Percentiles rank a stretch among this genome's conserved stretches.
phyloP scores from a whole-genome alignment of 2,329 filamentous ascomycete genomes.

The Exserohilum rostratum region DNA sequence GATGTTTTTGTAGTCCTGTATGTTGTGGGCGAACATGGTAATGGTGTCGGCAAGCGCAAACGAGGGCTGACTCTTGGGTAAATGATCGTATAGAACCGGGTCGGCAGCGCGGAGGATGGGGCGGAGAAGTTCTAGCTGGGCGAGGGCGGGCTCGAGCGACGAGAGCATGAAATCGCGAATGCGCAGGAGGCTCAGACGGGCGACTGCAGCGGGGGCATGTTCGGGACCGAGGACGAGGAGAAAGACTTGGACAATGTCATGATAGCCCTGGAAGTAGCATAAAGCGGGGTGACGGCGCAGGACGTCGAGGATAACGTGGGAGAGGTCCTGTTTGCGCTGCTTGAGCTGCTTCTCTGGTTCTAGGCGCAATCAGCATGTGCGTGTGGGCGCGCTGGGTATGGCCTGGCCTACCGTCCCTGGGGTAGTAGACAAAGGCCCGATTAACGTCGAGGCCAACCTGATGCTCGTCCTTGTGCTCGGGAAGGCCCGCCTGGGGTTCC shows the following conservation, averaged over 20 bases:
- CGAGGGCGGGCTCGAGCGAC: constrained; percentile 76
- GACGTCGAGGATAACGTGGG: constrained; percentile 77
- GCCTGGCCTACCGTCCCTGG: constrained; percentile 65
- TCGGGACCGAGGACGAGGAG: constrained; percentile 78
- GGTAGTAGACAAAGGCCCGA: constrained; percentile 97
- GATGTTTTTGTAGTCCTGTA: constrained; percentile 87
- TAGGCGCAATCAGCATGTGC: constrained; percentile 55
- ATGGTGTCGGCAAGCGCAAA: constrained; percentile 93
- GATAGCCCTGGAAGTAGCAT: constrained; percentile 97
- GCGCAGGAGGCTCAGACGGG: constrained; percentile 83
- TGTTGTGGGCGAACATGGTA: constrained; percentile 96
- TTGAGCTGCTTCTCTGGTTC: constrained; percentile 72
- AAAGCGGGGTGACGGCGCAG: constrained; percentile 82
- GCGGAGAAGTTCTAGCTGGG: constrained; percentile 86
- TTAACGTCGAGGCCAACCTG: constrained; percentile 93
- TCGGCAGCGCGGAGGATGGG: constrained; percentile 78
- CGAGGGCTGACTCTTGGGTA: constrained; percentile 81
- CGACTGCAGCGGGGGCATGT: constrained; percentile 67
- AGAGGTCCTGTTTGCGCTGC: constrained; percentile 76
- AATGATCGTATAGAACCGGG: constrained; percentile 71
- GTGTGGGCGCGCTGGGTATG: neutral
- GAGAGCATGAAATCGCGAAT: constrained; percentile 99
- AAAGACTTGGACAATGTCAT: constrained; percentile 97
- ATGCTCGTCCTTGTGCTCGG: constrained; percentile 82
- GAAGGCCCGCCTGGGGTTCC: constrained; percentile 65